Conservation (phyloP, 2,329 filamentous ascomycete species). For the Colletotrichum sp. region DNA sequence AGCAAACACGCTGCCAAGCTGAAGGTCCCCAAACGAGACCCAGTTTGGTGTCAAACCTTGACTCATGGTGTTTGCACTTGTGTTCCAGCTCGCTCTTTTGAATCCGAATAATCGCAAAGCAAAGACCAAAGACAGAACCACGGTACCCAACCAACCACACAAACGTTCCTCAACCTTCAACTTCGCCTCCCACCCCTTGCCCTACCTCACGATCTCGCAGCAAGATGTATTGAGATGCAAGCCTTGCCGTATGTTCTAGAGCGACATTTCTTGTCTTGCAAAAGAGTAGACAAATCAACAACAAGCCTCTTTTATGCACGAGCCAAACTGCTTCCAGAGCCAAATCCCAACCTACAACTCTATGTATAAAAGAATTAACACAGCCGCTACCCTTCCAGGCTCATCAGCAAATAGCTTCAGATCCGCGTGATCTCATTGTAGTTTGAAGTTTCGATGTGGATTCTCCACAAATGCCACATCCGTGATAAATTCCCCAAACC, state of each 20-base stretch:
- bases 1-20: not conserved
- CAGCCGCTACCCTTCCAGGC: too few species aligned
- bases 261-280: not conserved
- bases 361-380: too few species aligned
- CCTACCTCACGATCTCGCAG: too few species aligned
- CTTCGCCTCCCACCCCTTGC: not conserved
- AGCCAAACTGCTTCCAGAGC: accelerated
- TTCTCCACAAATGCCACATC: not conserved
- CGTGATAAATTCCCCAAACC: not conserved
- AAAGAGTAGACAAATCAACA: accelerated
- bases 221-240: not conserved
- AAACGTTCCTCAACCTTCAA: accelerated
- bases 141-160: not conserved
- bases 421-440: too few species aligned
- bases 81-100: not conserved
- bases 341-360: too few species aligned
- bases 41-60: accelerated
- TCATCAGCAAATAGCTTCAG: too few species aligned
- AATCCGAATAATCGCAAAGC: not conserved
- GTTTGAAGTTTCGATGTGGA: not conserved
- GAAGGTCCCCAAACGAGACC: not conserved
- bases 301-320: not conserved
- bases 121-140: not conserved
- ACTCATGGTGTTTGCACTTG: not conserved
- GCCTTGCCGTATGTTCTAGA: not conserved